Base-by-base conservation (phyloP, 1,284 basidiomycete species). In the Rhodofomes roseus region DNA sequence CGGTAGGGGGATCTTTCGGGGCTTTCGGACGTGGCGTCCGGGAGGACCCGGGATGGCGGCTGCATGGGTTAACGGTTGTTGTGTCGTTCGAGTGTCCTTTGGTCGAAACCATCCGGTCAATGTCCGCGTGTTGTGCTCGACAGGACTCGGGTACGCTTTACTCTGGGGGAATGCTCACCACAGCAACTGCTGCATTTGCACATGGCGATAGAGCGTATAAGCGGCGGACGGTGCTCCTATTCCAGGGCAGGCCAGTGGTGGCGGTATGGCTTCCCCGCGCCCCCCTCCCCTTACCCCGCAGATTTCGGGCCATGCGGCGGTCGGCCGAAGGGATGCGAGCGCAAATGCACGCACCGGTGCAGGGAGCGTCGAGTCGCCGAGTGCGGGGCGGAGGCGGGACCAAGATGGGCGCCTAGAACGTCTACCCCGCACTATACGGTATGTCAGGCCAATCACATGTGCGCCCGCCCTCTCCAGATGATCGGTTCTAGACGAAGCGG, bases 401-500 rank as follows among this genome's bases (percentile, higher is more conserved):
- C 51, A 43, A 44, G n/a, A n/a, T 41, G n/a, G 57, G 57, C 57
- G 57, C 52, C 43, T 46, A 39, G 12, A 36, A 36, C 40, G 57
- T 58, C 37, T 63, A 61, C 63, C 64, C 65, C 63, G 62, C 66
- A 68, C 60, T 57, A 43, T 57, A 46, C 12, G 54, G 58, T 20
- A 54, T 5, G 40, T 31, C 29, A n/a, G 23, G 34, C 29, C 37
- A 66, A 69, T 69, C 68, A 69, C 68, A 69, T 69, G 67, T 41
- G 67, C 46, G 22, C 44, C 46, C 37, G n/a, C 27, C 44, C 54
- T 52, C 54, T 54, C 43, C 56, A 54, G 60, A 56, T 56, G 59
- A 58, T 57, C 57, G 54, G 59, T 56, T 61, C 57, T 59, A 60
- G 57, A 27, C 62, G 40, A 34, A 52, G 54, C 43, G 48, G 46